Evolutionary conservation across 1,284 basidiomycete species (phyloP), one percentile per base, ranked within the genome.

Genomic region (Farysia itapuensis): DNA sequence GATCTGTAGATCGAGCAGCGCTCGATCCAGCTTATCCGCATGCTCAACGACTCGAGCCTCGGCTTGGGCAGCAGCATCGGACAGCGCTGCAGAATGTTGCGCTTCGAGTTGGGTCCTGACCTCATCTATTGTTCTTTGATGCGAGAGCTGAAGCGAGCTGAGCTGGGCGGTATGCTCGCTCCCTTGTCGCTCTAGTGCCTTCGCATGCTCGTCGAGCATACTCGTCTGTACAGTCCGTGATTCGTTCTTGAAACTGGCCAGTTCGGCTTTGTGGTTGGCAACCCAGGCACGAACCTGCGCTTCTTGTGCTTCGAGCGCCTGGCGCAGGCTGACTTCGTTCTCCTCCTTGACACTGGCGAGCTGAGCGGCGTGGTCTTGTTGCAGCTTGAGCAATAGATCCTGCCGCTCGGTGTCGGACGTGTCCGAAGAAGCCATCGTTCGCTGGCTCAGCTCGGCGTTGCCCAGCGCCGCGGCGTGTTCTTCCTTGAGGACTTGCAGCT

Each of bases 401-500:
- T 39, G 25, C n/a, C 46, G 47, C 20, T 53, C 48, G 1, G 39
- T 35, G 2, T 46, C 48, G 12, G 39, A 28, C 1, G 39, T 35
- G 2, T 46, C 48, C 9, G 39, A 28, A n/a, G 26, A 43, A n/a
- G 35, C 30, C 7, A 37, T 21, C 13, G 16, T 31, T 14, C 14
- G 22, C 32, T 33, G 48, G 20, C 42, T 37, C 26, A 45, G 11
- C 18, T 56, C 31, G 19, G 50, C 38, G 23, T 39, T 53, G 35
- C 24, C 29, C 15, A 67, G 30, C 22, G 42, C 34, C 24, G 44
- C 44, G 12, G 47, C 43, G 20, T 67, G 64, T 35, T 67, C 61
- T 21, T 56, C 34, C 1, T 19, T 42, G 14, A 48, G 33, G 21
- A 39, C 29, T n/a, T 44, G 26, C 18, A 67, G 18, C 18, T 28